Evolutionary conservation across 2,329 filamentous ascomycete genomes (phyloP), one percentile per base, ranked within the genome.

Genomic region (Hypoxylon rubiginosum): DNA sequence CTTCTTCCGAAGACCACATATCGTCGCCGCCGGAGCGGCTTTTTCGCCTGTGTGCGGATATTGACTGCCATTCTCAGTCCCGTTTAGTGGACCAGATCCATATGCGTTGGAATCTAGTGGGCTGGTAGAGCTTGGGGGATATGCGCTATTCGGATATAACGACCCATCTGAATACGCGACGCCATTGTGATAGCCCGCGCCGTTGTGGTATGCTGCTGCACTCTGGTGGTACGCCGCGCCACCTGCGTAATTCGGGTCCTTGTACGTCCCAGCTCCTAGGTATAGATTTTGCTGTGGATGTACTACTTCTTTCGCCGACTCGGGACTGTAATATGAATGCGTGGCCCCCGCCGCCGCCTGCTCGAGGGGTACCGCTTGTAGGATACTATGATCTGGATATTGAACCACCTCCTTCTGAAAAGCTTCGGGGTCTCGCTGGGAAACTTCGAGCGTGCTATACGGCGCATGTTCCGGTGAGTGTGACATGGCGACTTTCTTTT

Each of bases 361-460:
- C 46, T 70, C 68, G 32, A 68, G n/a, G 8, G 68, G 68, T 9
- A 71, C 66, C n/a, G 68, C 60, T 62, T 71, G 60, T 15, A 66
- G 68, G 34, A 58, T 58, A 45, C 63, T 68, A 36, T 71, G 61
- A 30, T 71, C 68, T n/a, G 68, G 68, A 58, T 68, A 65, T 21
- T 64, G 41, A 28, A 69, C 34, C 21, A 69, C 68, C 53, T 71
- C 66, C 26, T 71, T 71, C 46, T 71, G 68, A 21, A 26, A 64
- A 11, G 58, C 58, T 51, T 71, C 68, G 15, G 68, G 68, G 48
- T 71, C 68, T 24, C 28, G 50, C 49, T 36, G 10, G 15, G 62
- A 62, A 34, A 69, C 66, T 52, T 71, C 68, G 43, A 71, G 68
- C n/a, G 66, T 68, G 58, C 68, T 68, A 21, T 71, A 64, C 39